phyloP scores from a whole-genome alignment of 1,139 yeast genomes.

The Entelexis paramagnoliae region DNA sequence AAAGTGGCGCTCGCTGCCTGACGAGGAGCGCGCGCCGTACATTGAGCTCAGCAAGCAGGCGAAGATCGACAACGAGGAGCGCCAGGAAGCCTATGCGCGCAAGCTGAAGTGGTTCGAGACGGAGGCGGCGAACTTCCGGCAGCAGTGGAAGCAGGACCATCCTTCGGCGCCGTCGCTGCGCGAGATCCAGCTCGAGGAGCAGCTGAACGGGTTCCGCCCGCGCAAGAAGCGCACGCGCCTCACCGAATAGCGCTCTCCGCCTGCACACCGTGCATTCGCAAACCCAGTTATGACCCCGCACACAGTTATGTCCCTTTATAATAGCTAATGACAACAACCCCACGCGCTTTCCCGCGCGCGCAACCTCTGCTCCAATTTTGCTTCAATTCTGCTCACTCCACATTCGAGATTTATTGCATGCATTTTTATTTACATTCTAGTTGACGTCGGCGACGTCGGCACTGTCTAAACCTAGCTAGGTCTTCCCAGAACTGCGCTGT shows the following conservation, averaged over 20 bases:
- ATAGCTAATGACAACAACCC: too few species aligned
- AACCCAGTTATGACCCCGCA: too few species aligned
- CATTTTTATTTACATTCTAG: neutral
- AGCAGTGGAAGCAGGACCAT: slow-evolving; percentile 34
- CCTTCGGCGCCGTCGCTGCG: slow-evolving; percentile 31
- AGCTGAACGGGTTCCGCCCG: slow-evolving; percentile 13
- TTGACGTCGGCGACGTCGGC: neutral
- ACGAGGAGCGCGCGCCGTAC: slow-evolving; percentile 33
- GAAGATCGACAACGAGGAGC: slow-evolving; percentile 32
- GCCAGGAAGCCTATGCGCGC: slow-evolving; percentile 31
- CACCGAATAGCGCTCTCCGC: slow-evolving; percentile 16
- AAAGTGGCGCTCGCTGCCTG: slow-evolving; percentile 37
- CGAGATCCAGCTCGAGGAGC: slow-evolving; percentile 26
- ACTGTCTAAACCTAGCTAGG: neutral
- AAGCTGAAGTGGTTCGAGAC: slow-evolving; percentile 32
- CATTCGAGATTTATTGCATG: too few species aligned
- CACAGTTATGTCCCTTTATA: too few species aligned
- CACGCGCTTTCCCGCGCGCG: too few species aligned
- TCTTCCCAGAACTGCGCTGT: neutral
- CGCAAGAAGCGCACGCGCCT: slow-evolving; percentile 16
- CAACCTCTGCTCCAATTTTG: too few species aligned
- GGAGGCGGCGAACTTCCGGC: slow-evolving; percentile 35
- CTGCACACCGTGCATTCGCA: too few species aligned
- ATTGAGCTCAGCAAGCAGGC: slow-evolving; percentile 31
- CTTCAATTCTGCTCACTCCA: too few species aligned